A percentile compares a stretch with the other conserved stretches of the same genome.
These are phyloP conservation scores for Yarrowia sp. DNA, from an alignment of 805 yeast species.

Conservation along the genomic window DNA sequence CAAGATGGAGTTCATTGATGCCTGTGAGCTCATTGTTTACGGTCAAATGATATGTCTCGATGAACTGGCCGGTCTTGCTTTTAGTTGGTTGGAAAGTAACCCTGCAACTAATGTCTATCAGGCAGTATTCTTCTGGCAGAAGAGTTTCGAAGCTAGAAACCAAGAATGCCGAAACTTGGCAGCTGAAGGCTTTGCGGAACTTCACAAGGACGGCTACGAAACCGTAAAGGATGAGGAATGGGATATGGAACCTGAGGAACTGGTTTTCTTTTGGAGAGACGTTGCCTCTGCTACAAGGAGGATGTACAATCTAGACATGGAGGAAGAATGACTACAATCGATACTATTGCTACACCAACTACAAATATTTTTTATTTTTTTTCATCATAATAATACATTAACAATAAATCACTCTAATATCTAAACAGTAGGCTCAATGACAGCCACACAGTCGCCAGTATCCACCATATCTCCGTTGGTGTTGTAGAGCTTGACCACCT, in stretches of 20 bases:
- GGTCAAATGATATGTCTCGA: conserved; percentile 1
- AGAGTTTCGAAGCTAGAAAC: neutral
- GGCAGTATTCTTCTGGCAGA: neutral
- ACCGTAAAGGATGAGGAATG: neutral
- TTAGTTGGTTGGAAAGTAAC: neutral
- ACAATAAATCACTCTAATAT: neutral
- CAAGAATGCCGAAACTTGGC: neutral
- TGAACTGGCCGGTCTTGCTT: neutral
- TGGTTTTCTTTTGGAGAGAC: neutral
- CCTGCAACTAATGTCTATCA: neutral
- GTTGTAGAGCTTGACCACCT: conserved; percentile 57
- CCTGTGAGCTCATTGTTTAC: neutral
- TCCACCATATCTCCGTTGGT: conserved; percentile 95
- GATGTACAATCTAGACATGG: neutral
- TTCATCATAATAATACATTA: neutral
- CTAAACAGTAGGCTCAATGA: conserved; percentile 57
- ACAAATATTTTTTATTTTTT: neutral
- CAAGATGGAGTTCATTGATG: neutral
- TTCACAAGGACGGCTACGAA: too few species aligned
- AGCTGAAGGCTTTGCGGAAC: neutral
- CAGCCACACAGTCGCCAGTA: conserved; percentile 94
- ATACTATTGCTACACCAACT: neutral
- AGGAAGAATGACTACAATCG: neutral
- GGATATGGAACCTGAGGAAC: neutral
- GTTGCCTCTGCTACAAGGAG: neutral